These are phyloP conservation scores for Fusarium pseudoanthophilum DNA, from an alignment of 2,329 filamentous ascomycete genomes.

Conservation along the genomic window DNA sequence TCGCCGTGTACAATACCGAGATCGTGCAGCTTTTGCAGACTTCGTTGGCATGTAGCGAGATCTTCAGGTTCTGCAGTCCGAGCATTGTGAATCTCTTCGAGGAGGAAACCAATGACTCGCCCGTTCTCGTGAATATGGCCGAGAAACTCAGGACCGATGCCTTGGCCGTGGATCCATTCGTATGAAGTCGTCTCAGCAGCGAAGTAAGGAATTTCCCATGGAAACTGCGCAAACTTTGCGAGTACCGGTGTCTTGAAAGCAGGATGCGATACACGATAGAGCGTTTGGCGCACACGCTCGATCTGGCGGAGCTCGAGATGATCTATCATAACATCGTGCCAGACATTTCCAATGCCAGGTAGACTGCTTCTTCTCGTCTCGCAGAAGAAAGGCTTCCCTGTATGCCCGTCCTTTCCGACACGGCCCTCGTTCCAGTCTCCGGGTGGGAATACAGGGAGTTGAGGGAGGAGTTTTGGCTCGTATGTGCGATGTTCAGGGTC, in stretches of 20 bases:
- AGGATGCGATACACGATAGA: conserved; percentile 43
- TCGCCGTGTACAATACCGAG: conserved; percentile 50
- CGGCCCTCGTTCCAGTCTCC: conserved; percentile 55
- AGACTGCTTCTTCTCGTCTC: conserved; percentile 41
- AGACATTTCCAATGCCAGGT: conserved; percentile 47
- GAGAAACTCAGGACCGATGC: conserved; percentile 46
- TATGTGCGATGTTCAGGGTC: conserved; percentile 49
- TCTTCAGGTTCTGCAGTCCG: conserved; percentile 45
- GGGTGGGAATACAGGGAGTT: conserved; percentile 51
- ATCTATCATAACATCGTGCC: conserved; percentile 50
- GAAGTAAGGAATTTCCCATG: conserved; percentile 47
- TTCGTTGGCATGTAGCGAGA: conserved; percentile 44
- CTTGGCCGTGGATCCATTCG: conserved; percentile 44
- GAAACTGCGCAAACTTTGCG: conserved; percentile 45
- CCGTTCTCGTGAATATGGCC: conserved; percentile 47
- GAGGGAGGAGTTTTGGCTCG: conserved; percentile 46
- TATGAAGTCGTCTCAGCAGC: conserved; percentile 48
- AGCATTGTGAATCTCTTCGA: conserved; percentile 40
- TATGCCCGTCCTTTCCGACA: conserved; percentile 43
- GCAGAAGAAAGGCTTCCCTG: conserved; percentile 44
- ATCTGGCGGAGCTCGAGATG: conserved; percentile 47
- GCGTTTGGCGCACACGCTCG: conserved; percentile 42
- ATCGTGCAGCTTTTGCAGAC: conserved; percentile 43
- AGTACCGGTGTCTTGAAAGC: conserved; percentile 37
- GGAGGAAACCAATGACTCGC: conserved; percentile 46